These are phyloP conservation scores for Metschnikowia aberdeeniae DNA, from an alignment of 805 yeast genomes.

Conservation along the genomic window DNA sequence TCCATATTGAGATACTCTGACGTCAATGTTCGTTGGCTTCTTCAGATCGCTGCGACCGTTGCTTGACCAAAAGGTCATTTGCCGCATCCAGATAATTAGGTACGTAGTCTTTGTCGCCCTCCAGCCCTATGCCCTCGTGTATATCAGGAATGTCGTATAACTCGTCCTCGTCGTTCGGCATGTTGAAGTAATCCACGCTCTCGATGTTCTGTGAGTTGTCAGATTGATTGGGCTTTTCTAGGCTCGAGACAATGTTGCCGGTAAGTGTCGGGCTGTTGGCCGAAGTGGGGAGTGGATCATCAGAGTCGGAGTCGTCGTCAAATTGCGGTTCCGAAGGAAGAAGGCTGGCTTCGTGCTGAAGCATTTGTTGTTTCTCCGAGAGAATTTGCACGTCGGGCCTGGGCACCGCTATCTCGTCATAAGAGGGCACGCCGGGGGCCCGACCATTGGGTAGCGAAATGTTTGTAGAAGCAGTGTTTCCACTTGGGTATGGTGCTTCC, in stretches of 20 bases:
- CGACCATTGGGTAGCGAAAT: not conserved
- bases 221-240: not conserved
- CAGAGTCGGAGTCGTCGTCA: constrained; percentile 19
- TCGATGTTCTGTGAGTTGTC: constrained; percentile 1
- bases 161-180: constrained; percentile 16
- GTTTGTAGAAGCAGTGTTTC: constrained; percentile 1
- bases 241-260: not conserved
- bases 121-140: constrained; percentile 18
- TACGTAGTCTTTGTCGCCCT: constrained; percentile 27
- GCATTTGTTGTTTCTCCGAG: constrained; percentile 57
- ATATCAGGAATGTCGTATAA: constrained; percentile 14
- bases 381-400: constrained; percentile 17
- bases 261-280: not conserved
- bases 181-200: constrained; percentile 5
- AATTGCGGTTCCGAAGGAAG: constrained; percentile 54
- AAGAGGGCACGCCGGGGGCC: constrained; percentile 20
- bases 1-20: too few species aligned
- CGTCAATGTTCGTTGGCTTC: too few species aligned
- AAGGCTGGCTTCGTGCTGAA: constrained; percentile 52
- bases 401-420: constrained; percentile 18
- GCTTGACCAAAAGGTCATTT: constrained; percentile 23
- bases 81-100: constrained; percentile 31
- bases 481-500: not conserved
- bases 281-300: constrained; percentile 2
- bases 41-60: not conserved